A percentile compares a stretch with the other conserved stretches of the same genome.
phyloP scores from a whole-genome alignment of 495 filamentous ascomycete genomes.

The Astrothelium macrocarpum region DNA sequence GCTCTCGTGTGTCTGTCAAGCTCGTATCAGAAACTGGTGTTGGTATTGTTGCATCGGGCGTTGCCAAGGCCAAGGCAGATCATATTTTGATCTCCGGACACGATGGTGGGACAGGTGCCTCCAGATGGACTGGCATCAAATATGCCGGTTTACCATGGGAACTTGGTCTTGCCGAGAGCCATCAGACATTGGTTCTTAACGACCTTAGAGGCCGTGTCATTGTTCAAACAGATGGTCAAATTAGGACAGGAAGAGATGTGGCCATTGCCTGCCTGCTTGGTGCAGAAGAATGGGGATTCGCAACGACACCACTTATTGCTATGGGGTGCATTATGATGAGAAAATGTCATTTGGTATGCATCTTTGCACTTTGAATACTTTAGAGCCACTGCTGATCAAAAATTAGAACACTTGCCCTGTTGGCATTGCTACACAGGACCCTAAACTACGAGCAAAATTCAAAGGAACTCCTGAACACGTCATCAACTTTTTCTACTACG shows the following conservation, averaged over 20 bases:
- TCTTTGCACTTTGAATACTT: background rate
- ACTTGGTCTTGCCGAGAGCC: conserved; percentile 92
- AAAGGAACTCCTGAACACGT: conserved; percentile 90
- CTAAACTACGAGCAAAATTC: conserved; percentile 91
- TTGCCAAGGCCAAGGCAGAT: conserved; percentile 96
- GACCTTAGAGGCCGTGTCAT: conserved; percentile 94
- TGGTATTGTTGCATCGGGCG: conserved; percentile 95
- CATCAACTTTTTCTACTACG: conserved; percentile 99
- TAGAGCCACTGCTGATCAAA: conserved; percentile 7
- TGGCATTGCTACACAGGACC: conserved; percentile 94
- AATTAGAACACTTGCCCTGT: conserved; percentile 81
- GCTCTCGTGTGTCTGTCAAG: conserved; percentile 94
- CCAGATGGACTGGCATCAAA: conserved; percentile 98
- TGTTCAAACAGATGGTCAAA: conserved; percentile 95
- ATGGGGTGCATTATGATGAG: conserved; percentile 98
- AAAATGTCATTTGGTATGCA: conserved; percentile 42
- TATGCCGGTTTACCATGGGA: conserved; percentile 99
- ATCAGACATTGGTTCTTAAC: conserved; percentile 97
- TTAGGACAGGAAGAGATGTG: conserved; percentile 89
- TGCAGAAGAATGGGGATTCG: conserved; percentile 97
- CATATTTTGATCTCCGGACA: conserved; percentile 98
- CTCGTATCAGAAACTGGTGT: conserved; percentile 97
- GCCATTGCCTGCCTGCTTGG: conserved; percentile 94
- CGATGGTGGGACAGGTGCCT: conserved; percentile 96
- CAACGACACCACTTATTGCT: conserved; percentile 92